These are phyloP conservation scores for Juglanconis juglandina DNA, from an alignment of 2,329 filamentous ascomycete genomes.

Conservation along the genomic window DNA sequence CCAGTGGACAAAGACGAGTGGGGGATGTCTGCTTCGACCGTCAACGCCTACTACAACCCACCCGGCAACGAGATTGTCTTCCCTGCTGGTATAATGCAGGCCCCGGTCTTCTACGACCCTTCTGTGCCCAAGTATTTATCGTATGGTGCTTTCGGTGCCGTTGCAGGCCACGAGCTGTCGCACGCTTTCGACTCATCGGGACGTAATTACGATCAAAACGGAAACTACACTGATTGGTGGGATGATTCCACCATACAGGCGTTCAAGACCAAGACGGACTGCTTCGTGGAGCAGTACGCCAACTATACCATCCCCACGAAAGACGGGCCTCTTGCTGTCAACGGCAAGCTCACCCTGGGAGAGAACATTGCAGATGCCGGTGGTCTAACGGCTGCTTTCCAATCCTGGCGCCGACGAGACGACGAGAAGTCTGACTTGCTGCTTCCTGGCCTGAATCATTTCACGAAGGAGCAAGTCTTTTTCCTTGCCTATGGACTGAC, in stretches of 20 bases:
- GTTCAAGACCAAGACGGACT: constrained; percentile 58
- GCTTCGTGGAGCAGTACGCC: constrained; percentile 66
- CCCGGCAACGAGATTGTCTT: constrained; percentile 67
- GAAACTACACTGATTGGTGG: constrained; percentile 67
- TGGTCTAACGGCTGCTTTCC: constrained; percentile 59
- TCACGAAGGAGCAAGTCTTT: constrained; percentile 67
- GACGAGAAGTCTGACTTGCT: constrained; percentile 46
- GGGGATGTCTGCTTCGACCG: constrained; percentile 57
- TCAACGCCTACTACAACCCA: constrained; percentile 66
- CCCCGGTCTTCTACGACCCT: constrained; percentile 58
- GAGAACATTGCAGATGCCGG: constrained; percentile 73
- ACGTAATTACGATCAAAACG: constrained; percentile 61
- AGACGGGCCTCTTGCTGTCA: constrained; percentile 57
- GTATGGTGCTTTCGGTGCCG: constrained; percentile 66
- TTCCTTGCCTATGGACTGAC: constrained; percentile 62
- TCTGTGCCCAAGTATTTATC: constrained; percentile 61
- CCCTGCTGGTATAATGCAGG: constrained; percentile 67
- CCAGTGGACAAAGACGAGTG: constrained; percentile 60
- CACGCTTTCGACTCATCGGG: constrained; percentile 69
- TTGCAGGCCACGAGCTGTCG: constrained; percentile 66
- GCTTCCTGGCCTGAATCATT: constrained; percentile 59
- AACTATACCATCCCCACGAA: constrained; percentile 57
- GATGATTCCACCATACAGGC: constrained; percentile 53
- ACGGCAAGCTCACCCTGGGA: constrained; percentile 60
- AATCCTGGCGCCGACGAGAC: constrained; percentile 62